A percentile compares a stretch with the other conserved stretches of the same genome.
Evolutionary conservation across 805 yeast genomes (phyloP).

Genomic region (Candida krabiensis): DNA sequence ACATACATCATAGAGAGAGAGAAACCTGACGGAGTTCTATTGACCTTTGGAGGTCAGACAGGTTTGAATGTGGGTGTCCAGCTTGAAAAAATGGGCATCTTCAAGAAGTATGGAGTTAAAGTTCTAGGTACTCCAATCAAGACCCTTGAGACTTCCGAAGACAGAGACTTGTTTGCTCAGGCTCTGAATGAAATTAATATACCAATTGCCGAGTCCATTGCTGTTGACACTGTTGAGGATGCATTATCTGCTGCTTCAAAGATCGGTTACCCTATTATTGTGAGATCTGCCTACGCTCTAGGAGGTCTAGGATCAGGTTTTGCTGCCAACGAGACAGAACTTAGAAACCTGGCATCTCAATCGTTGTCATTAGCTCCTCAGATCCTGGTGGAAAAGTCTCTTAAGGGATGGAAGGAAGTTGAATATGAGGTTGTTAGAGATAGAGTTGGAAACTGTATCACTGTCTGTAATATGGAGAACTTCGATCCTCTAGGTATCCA

Average conservation of each 20-base stretch:
- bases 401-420: constrained; percentile 99
- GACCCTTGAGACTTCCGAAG: constrained; percentile 95
- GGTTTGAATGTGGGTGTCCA: constrained; percentile 95
- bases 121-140: constrained; percentile 97
- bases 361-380: constrained; percentile 91
- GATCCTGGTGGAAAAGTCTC: constrained; percentile 91
- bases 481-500: constrained; percentile 98
- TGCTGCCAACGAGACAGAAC: constrained; percentile 80
- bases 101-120: constrained; percentile 86
- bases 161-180: constrained; percentile 92
- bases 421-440: constrained; percentile 99
- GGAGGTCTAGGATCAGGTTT: constrained; percentile 99
- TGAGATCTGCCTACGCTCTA: constrained; percentile 94
- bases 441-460: constrained; percentile 93
- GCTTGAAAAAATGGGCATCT: constrained; percentile 91
- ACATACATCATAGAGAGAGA: constrained; percentile 94
- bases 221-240: constrained; percentile 91
- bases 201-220: constrained; percentile 96
- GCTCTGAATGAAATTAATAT: constrained; percentile 94
- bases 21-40: constrained; percentile 91
- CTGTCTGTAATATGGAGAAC: constrained; percentile 99
- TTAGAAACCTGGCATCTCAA: constrained; percentile 84
- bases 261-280: constrained; percentile 95
- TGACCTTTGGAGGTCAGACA: constrained; percentile 99
- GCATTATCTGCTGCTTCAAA: constrained; percentile 86